Evolutionary conservation across 495 filamentous ascomycete genomes (phyloP).

Genomic region (Annulohypoxylon stygium): DNA sequence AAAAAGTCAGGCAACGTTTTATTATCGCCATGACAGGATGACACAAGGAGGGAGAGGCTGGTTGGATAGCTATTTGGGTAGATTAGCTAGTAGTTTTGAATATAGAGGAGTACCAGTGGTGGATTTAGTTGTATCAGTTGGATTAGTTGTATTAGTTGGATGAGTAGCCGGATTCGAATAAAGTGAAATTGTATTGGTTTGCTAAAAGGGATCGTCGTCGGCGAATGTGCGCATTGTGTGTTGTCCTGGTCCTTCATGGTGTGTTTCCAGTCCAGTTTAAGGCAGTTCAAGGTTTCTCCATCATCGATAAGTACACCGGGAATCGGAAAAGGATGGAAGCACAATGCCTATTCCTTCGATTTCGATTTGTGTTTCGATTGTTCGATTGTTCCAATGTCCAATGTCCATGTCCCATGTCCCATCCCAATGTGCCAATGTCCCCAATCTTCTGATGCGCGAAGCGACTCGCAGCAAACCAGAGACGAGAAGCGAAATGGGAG

Average conservation of each 20-base stretch:
- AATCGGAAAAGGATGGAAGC: conserved; percentile 13
- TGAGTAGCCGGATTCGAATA: conserved; percentile 1
- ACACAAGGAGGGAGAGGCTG: conserved; percentile 16
- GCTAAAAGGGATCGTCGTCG: conserved; percentile 7
- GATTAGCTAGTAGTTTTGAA: not conserved
- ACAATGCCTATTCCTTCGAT: conserved; percentile 28
- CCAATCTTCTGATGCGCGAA: not conserved
- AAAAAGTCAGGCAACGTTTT: conserved; percentile 33
- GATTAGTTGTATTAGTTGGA: not conserved
- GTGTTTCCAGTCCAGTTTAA: not conserved
- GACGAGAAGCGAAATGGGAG: not conserved
- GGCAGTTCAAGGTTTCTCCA: not conserved
- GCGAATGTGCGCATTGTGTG: conserved; percentile 2
- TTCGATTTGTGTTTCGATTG: not conserved
- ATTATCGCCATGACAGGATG: conserved; percentile 34
- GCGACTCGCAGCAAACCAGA: not conserved
- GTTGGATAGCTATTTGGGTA: not conserved
- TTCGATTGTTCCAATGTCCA: not conserved
- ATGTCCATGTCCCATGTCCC: no score
- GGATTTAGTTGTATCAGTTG: not conserved
- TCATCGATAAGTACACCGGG: conserved; percentile 12
- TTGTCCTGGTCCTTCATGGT: conserved; percentile 1
- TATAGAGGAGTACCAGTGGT: not conserved
- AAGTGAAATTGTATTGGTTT: conserved; percentile 8
- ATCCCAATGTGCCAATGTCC: no score